Base-by-base conservation (phyloP, 805 yeast genomes). In the Starmerella stigmatis region DNA sequence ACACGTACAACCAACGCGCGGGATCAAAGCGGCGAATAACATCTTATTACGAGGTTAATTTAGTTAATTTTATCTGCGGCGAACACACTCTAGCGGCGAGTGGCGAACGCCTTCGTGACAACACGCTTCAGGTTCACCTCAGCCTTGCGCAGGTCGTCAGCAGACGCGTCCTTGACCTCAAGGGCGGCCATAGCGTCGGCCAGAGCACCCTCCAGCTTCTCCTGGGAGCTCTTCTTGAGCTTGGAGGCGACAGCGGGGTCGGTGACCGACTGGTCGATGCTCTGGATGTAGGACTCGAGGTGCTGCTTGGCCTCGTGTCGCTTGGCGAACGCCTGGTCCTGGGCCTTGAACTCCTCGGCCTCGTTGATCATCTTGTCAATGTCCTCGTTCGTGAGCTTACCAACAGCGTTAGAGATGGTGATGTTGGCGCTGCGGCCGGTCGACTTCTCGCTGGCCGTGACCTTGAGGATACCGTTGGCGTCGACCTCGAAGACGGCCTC, bases 401-500 rank as follows among this genome's bases (percentile, higher is more conserved):
- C 97, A 67, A 88, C 92, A 65, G 95, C 94, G 82, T 92, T 89
- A 61, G 96, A 86, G 78, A 92, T 92, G 68, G 96, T 89, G 67
- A 92, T 89, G 80, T 89, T 85, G 67, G 95, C 92, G 59, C 96
- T 76, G 72, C 89, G 86, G 74, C 98, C 98, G 58, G 97, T 89
- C 54, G 96, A 88, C 75, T 89, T 89, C 78, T 89, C 98, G 65
- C 82, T 81, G 56, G 98, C 98, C 61, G 96, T 88, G 64, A 89
- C 98, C 83, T 89, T 92, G 71, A 89, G 79, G 78, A 89, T 92
- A 79, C 98, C 98, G 73, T 89, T 92, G 66, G 97, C 97, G 72
- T 92, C 98, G 66, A 92, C 89, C 73, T 89, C 95, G 72, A 89
- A 92, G 69, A 89, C 92, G 62, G 95, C 96, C 78, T 89, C 97